Base-by-base conservation (phyloP, 192 early-diverging fungal genomes). In the Coemansia asiatica region DNA sequence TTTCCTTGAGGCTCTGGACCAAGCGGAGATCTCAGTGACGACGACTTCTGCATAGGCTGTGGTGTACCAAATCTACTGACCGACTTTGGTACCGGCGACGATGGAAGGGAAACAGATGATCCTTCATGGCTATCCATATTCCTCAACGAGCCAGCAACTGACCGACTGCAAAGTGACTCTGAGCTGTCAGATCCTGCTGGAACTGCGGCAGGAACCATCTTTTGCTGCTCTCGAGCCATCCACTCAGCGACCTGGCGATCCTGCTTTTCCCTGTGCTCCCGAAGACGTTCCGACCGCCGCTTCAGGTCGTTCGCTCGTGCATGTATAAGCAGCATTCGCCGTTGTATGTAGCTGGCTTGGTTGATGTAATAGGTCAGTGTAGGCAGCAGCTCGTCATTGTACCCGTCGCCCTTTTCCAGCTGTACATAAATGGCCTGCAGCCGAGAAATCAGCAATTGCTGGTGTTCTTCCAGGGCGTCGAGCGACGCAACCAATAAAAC, bases 281-380 rank as follows among this genome's bases (percentile, higher is more conserved):
- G 48, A 21, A 80, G 72, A 27, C 77, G 49, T 13, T 74, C 68
- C 6, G 72, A 64, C 13, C 77, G 71, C 40, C 77, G 64, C 55
- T 71, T 74, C 53, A 80, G 58, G 15, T 80, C 77, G 28, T 59
- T 28, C 7, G 60, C 64, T 0, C 77, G 68, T 0, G 62, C 57
- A 19, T 71, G 69, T 36, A 80, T 67, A 40, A 80, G 68, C 66
- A 64, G 40, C 72, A 80, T 80, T 29, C 69, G 64, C 13, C 77
- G 71, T 60, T 71, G 77, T 0, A 74, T 57, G 26, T 51, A 16
- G 21, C 64, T 68, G 46, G 77, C 72, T 50, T 80, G 71, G 66
- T 56, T 71, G 29, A 71, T 64, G 51, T 80, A 80, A 59, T 59
- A 48, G 5, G 77, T 68, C 22, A 80, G 59, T 21, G 77, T 80